phyloP scores from a whole-genome alignment of 78 protist genomes.

The Dictyostelium firmibasis region DNA sequence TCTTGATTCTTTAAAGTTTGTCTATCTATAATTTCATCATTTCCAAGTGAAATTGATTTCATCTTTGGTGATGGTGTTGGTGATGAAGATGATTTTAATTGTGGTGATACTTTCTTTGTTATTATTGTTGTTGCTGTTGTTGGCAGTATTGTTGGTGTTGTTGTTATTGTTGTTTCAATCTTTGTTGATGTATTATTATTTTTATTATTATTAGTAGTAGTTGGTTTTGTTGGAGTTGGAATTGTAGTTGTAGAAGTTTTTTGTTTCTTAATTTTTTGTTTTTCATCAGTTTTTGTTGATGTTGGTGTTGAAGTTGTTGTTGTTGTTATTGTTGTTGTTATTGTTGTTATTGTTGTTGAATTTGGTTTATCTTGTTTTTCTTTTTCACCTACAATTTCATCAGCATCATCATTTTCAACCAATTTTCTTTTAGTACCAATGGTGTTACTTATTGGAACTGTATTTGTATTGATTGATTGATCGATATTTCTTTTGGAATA shows the following conservation, averaged over 20 bases:
- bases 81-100: background rate
- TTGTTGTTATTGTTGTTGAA: background rate
- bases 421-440: background rate
- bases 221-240: background rate
- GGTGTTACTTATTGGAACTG: background rate
- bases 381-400: background rate
- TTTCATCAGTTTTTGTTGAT: background rate
- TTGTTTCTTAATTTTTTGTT: background rate
- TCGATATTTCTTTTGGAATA: constrained; percentile 48
- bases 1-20: background rate
- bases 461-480: background rate
- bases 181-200: background rate
- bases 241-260: background rate
- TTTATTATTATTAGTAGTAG: background rate
- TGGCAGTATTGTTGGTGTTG: background rate
- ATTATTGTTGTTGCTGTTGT: background rate
- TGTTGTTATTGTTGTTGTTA: background rate
- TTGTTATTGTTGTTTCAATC: background rate
- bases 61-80: background rate
- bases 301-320: background rate
- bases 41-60: background rate
- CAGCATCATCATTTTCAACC: background rate
- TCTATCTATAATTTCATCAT: background rate
- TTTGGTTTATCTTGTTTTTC: background rate
- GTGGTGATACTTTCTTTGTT: constrained; percentile 4